Conservation (phyloP, 108 stramenopile genomes). For the Discostella stelligeroides region DNA sequence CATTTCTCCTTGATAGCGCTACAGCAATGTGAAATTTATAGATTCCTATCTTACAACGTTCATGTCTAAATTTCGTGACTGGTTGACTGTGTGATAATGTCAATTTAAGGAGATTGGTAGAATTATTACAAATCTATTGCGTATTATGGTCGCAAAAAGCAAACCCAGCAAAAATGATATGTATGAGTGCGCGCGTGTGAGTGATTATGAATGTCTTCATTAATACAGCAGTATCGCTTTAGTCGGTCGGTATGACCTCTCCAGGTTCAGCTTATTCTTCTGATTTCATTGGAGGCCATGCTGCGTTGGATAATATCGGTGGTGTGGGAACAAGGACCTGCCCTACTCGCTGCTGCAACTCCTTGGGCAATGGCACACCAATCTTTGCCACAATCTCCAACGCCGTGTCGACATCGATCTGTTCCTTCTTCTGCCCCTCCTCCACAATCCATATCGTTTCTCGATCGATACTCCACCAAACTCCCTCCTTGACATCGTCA, state of each 20-base stretch:
- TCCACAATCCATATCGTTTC: constrained; percentile 32
- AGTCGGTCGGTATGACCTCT: too few species aligned
- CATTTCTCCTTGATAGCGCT: too few species aligned
- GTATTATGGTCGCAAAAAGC: background rate
- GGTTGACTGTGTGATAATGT: too few species aligned
- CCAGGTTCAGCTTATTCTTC: constrained; percentile 1
- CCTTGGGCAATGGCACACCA: constrained; percentile 36
- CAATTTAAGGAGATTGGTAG: background rate
- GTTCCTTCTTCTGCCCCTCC: constrained; percentile 40
- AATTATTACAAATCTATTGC: background rate
- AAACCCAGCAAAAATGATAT: too few species aligned
- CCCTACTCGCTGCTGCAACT: constrained; percentile 12
- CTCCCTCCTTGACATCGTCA: constrained; percentile 51
- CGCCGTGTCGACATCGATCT: constrained; percentile 26
- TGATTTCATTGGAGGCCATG: background rate
- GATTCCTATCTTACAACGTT: too few species aligned
- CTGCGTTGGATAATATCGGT: background rate
- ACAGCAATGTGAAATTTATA: too few species aligned
- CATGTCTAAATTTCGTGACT: too few species aligned
- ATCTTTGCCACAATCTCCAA: constrained; percentile 36
- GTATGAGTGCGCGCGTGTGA: too few species aligned
- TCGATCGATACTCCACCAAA: constrained; percentile 53
- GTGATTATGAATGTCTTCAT: too few species aligned
- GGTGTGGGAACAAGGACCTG: too few species aligned
- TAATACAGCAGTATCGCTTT: too few species aligned